phyloP scores from a whole-genome alignment of 1,284 basidiomycete genomes.

The Chondrostereum purpureum region DNA sequence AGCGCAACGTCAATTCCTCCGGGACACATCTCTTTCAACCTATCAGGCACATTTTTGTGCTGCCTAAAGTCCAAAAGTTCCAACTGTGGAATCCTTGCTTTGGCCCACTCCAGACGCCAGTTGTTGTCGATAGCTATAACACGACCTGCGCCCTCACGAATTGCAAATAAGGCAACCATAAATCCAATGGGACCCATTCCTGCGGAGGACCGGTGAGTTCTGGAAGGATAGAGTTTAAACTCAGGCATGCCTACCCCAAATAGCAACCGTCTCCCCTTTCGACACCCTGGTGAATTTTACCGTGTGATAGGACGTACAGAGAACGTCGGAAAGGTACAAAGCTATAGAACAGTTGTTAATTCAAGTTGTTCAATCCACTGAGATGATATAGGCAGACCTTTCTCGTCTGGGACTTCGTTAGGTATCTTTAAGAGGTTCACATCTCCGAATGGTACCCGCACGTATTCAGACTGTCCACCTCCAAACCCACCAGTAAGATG shows the following conservation, averaged over 20 bases:
- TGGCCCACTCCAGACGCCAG: slow-evolving; percentile 1
- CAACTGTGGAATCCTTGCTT: neutral
- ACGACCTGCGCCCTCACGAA: slow-evolving; percentile 63
- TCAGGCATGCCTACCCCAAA: slow-evolving; percentile 43
- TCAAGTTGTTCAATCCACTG: too few relatives aligned
- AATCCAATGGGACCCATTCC: slow-evolving; percentile 21
- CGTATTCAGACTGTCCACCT: slow-evolving; percentile 66
- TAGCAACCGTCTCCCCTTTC: slow-evolving; percentile 58
- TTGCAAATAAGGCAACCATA: slow-evolving; percentile 50
- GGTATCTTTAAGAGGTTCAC: slow-evolving; percentile 70
- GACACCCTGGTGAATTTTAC: slow-evolving; percentile 66
- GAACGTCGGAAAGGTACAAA: slow-evolving; percentile 65
- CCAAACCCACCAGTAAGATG: slow-evolving; percentile 73
- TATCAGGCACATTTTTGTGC: slow-evolving; percentile 48
- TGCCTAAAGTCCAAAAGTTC: neutral
- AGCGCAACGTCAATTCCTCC: slow-evolving; percentile 60
- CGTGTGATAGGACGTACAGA: slow-evolving; percentile 68
- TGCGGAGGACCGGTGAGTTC: neutral
- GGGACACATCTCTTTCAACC: slow-evolving; percentile 56
- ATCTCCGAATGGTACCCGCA: slow-evolving; percentile 63
- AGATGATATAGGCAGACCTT: slow-evolving; percentile 20
- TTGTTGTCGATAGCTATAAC: slow-evolving; percentile 67
- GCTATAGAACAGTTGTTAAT: too few relatives aligned
- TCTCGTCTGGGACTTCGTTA: slow-evolving; percentile 56
- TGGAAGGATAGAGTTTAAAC: neutral